Conservation (phyloP, 108 stramenopile genomes). For the Schizochytrium sp. region DNA sequence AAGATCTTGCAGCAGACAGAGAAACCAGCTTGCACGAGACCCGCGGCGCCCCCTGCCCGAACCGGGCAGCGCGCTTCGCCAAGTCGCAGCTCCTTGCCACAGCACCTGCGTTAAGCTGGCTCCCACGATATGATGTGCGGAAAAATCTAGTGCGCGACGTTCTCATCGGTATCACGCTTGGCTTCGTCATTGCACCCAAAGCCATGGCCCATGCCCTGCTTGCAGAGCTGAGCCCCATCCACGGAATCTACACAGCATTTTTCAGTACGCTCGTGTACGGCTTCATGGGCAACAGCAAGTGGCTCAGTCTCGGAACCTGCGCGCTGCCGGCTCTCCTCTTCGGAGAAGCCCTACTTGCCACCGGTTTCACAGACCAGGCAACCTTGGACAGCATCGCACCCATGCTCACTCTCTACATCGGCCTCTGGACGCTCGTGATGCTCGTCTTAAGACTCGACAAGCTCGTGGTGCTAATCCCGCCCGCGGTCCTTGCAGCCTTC, state of each 20-base stretch:
- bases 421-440: background rate
- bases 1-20: too few species aligned
- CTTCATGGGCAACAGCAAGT: constrained; percentile 5
- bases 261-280: background rate
- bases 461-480: background rate
- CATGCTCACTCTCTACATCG: background rate
- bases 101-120: background rate
- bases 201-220: background rate
- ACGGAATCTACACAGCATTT: background rate
- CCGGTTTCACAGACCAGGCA: background rate
- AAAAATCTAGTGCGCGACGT: background rate
- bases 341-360: background rate
- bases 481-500: background rate
- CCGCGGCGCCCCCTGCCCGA: too few species aligned
- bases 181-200: constrained; percentile 6
- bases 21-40: too few species aligned
- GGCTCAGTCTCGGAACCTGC: background rate
- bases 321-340: background rate
- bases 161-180: background rate
- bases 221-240: background rate
- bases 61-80: too few species aligned
- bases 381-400: background rate
- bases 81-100: background rate
- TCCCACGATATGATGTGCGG: background rate
- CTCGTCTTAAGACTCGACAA: background rate